Conservation (phyloP, 768 basidiomycete genomes). For the Candolleomyces efflorescens region DNA sequence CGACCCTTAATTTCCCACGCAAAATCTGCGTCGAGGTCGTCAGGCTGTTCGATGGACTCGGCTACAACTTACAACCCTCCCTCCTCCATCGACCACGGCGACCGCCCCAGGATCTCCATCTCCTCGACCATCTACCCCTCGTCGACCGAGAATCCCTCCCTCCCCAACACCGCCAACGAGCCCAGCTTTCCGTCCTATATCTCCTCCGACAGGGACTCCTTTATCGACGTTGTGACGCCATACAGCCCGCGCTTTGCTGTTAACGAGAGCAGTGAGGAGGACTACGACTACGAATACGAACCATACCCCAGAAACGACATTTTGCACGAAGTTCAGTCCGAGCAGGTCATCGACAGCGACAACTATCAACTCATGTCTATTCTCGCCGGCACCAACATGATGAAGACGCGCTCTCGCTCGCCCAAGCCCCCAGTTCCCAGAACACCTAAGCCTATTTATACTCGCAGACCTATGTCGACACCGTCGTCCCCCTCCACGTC, state of each 20-base stretch:
- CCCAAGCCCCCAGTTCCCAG: slow-evolving; percentile 44
- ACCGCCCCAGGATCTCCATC: slow-evolving; percentile 38
- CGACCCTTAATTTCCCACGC: slow-evolving; percentile 34
- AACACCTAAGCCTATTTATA: slow-evolving; percentile 43
- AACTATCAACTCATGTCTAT: slow-evolving; percentile 18
- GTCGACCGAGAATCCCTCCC: slow-evolving; percentile 21
- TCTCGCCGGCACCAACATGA: slow-evolving; percentile 16
- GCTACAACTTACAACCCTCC: slow-evolving; percentile 17
- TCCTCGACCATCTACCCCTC: slow-evolving; percentile 37
- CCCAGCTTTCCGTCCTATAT: slow-evolving; percentile 19
- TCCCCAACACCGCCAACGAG: slow-evolving; percentile 22
- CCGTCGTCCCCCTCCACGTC: slow-evolving; percentile 16
- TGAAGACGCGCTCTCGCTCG: slow-evolving; percentile 19
- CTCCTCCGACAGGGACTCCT: slow-evolving; percentile 22
- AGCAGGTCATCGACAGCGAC: slow-evolving; percentile 8
- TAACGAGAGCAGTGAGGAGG: slow-evolving; percentile 15
- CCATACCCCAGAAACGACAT: slow-evolving; percentile 8
- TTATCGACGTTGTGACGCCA: slow-evolving; percentile 12
- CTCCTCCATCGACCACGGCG: slow-evolving; percentile 25
- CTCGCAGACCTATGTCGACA: slow-evolving; percentile 23
- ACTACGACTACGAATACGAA: background rate
- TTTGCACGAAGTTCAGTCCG: slow-evolving; percentile 14
- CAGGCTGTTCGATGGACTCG: slow-evolving; percentile 22
- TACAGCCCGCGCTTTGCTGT: slow-evolving; percentile 5
- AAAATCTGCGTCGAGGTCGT: slow-evolving; percentile 19